Evolutionary conservation across 2,329 filamentous ascomycete genomes (phyloP).

Genomic region (Tolypocladium endophyticum): DNA sequence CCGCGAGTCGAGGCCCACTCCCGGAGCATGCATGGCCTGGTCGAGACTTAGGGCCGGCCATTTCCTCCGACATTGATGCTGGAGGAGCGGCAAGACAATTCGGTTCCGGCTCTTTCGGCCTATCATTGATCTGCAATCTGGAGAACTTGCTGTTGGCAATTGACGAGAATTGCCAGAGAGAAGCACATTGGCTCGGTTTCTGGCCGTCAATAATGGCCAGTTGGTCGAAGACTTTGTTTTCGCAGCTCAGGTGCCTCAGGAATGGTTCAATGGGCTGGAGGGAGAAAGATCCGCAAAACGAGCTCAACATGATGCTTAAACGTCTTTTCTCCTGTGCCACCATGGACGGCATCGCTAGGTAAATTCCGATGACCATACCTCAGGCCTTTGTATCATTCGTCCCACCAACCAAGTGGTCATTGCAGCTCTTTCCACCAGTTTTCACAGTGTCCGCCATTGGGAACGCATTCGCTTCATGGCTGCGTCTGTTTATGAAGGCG

Average conservation of each 20-base stretch:
- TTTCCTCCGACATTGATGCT: not conserved
- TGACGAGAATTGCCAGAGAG: not conserved
- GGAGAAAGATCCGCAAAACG: not conserved
- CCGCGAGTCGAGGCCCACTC: not conserved
- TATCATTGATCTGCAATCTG: not conserved
- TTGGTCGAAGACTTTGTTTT: not conserved
- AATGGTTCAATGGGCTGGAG: not conserved
- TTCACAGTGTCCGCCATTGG: not conserved
- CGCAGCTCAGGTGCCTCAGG: not conserved
- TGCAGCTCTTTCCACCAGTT: not conserved
- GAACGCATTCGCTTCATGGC: too few species aligned
- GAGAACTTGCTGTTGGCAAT: not conserved
- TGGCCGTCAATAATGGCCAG: not conserved
- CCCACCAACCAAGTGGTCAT: not conserved
- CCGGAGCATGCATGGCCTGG: not conserved
- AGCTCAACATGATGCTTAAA: not conserved
- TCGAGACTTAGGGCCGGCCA: not conserved
- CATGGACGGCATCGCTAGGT: not conserved
- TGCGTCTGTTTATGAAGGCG: not conserved
- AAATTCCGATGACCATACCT: not conserved
- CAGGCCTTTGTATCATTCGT: not conserved
- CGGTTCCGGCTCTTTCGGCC: not conserved
- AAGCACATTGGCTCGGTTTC: not conserved
- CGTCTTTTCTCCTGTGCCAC: not conserved
- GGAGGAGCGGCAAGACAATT: not conserved